Conservation (phyloP, 1,139 yeast genomes). For the Kodamaea sp. region DNA sequence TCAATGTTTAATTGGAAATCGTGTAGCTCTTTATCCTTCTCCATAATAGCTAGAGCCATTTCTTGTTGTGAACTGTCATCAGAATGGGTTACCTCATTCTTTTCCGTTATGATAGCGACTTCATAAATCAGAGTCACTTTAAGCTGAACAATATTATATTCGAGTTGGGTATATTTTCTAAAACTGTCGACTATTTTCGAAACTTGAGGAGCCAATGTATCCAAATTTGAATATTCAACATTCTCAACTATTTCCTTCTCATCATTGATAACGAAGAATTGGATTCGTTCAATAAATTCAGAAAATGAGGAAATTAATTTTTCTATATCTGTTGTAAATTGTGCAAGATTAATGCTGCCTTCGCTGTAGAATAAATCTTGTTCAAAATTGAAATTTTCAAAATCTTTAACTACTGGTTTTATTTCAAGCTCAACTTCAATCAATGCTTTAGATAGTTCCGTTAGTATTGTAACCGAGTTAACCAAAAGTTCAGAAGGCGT, state of each 20-base stretch:
- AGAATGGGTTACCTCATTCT: too few species aligned
- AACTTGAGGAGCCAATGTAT: too few species aligned
- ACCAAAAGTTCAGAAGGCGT: not conserved
- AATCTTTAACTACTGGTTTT: slow-evolving; percentile 3
- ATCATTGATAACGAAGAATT: too few species aligned
- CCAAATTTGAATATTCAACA: too few species aligned
- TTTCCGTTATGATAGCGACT: too few species aligned
- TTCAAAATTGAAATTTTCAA: not conserved
- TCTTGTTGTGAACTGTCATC: not conserved
- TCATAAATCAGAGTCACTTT: too few species aligned
- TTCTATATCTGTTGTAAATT: slow-evolving; percentile 1
- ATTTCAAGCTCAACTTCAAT: slow-evolving; percentile 6
- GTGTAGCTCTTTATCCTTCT: slow-evolving; percentile 34
- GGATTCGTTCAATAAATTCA: not conserved
- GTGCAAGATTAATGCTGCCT: slow-evolving; percentile 1
- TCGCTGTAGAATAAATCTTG: slow-evolving; percentile 2
- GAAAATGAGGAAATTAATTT: not conserved
- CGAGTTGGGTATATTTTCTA: too few species aligned
- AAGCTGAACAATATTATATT: too few species aligned
- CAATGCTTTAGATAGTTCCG: slow-evolving; percentile 3
- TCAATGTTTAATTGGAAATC: slow-evolving; percentile 40
- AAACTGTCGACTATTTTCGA: too few species aligned
- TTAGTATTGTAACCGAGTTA: not conserved
- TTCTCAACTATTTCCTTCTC: too few species aligned
- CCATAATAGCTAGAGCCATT: slow-evolving; percentile 8